These are phyloP conservation scores for Talaromyces amestolkiae DNA, from an alignment of 2,329 filamentous ascomycete species.

Conservation along the genomic window DNA sequence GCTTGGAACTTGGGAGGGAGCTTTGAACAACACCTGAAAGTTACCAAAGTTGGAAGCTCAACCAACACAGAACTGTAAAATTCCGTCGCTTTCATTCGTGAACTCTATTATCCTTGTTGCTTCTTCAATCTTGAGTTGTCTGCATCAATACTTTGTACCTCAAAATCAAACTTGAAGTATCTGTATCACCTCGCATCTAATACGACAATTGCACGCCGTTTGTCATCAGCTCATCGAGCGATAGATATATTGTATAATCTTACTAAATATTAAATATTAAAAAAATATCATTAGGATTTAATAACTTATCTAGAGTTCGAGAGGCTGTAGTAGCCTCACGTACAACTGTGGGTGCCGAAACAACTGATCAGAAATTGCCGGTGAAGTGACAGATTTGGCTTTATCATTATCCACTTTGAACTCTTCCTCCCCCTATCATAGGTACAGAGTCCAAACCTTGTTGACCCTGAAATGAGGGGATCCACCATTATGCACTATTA, in stretches of 20 bases:
- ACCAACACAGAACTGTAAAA: background rate
- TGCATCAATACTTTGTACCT: background rate
- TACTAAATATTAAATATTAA: too few species aligned
- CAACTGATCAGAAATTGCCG: background rate
- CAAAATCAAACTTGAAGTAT: background rate
- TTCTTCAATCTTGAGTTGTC: background rate
- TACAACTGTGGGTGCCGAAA: background rate
- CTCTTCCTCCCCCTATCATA: background rate
- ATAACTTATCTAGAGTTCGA: too few species aligned
- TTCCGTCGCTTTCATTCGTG: background rate
- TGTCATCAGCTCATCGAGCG: background rate
- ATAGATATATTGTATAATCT: background rate
- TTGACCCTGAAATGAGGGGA: constrained; percentile 1
- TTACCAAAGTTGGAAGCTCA: background rate
- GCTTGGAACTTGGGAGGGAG: background rate
- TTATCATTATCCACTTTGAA: background rate
- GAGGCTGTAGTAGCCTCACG: background rate
- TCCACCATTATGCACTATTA: background rate
- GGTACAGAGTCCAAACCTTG: background rate
- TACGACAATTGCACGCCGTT: background rate
- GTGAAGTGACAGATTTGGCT: background rate
- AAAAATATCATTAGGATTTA: too few species aligned
- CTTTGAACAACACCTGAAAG: background rate
- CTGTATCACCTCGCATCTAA: background rate
- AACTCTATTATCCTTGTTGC: background rate